phyloP scores from a whole-genome alignment of 1,139 yeast genomes.

The Yamadazyma oceani region DNA sequence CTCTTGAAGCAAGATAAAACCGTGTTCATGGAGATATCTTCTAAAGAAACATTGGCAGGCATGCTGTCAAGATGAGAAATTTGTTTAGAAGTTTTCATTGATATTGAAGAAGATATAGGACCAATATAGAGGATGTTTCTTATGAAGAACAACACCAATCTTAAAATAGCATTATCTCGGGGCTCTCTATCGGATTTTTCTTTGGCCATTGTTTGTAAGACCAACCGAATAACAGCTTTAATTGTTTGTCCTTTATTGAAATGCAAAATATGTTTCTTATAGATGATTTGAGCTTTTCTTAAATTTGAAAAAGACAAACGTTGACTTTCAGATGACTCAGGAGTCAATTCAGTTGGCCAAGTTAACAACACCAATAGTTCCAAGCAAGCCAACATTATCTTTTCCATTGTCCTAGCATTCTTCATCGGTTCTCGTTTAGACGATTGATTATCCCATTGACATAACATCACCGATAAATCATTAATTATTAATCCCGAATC shows the following conservation, averaged over 20 bases:
- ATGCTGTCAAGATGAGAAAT: slow-evolving; percentile 37
- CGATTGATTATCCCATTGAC: slow-evolving; percentile 64
- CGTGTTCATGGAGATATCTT: slow-evolving; percentile 67
- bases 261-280: slow-evolving; percentile 67
- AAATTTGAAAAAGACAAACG: slow-evolving; percentile 58
- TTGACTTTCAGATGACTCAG: slow-evolving; percentile 57
- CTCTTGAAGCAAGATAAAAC: slow-evolving; percentile 58
- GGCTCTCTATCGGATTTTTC: slow-evolving; percentile 59
- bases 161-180: slow-evolving; percentile 71
- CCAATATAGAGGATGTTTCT: slow-evolving; percentile 77
- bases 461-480: slow-evolving; percentile 73
- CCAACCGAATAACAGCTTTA: slow-evolving; percentile 68
- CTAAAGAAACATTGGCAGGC: slow-evolving; percentile 55
- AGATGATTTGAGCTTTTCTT: slow-evolving; percentile 62
- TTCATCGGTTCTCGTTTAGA: slow-evolving; percentile 22
- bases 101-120: slow-evolving; percentile 55
- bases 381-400: slow-evolving; percentile 67
- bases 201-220: slow-evolving; percentile 62
- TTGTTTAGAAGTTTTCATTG: slow-evolving; percentile 28
- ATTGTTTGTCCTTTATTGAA: slow-evolving; percentile 62
- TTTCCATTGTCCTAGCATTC: slow-evolving; percentile 45
- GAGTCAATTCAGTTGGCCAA: slow-evolving; percentile 65
- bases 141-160: slow-evolving; percentile 70
- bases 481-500: slow-evolving; percentile 71
- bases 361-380: slow-evolving; percentile 84